Base-by-base conservation (phyloP, 2,329 filamentous ascomycete genomes). In the Sclerotinia subarctica region DNA sequence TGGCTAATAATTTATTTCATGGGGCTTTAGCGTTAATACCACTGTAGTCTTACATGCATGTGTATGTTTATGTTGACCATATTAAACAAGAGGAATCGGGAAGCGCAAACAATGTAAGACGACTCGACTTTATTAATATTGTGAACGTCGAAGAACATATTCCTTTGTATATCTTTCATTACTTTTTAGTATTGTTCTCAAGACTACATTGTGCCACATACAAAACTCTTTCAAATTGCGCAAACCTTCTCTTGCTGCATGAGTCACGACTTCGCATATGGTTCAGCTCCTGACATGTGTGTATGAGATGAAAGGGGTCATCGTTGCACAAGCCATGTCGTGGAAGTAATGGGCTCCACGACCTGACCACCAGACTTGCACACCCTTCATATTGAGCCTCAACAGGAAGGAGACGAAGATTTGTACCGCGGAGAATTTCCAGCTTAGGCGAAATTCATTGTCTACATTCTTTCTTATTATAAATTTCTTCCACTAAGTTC, bases 261-360 rank as follows among this genome's bases (percentile, higher is more conserved):
- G 35, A 38, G 35, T 38, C 32, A n/a, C 26, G 19, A 26, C 26
- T 8, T 38, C 32, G 32, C 32, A 35, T 35, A 8, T 35, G 32
- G 32, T 35, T 5, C 5, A 13, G 49, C 24, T n/a, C 42, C 35
- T 42, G 8, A 42, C 17, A 44, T 57, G 29, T 35, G 29, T 58
- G 35, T 19, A n/a, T 10, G 35, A 38, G 44, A 44, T 19, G 35
- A 44, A 44, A 58, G 56, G 38, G 56, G 38, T 44, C 17, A 44
- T 44, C 56, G 15, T 58, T 58, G 38, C 56, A 58, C 35, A 5
- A 58, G n/a, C 56, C 56, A 59, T 21, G 56, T 59, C 56, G 46
- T 29, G 38, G 56, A 29, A 46, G 38, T n/a, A 24, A 24, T 11
- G 21, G 4, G 56, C 38, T 19, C 6, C 32, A 24, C 35, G 35